These are phyloP conservation scores for Lavandula angustifolia DNA, from an alignment of 257 asterid genomes.

Conservation along the genomic window DNA sequence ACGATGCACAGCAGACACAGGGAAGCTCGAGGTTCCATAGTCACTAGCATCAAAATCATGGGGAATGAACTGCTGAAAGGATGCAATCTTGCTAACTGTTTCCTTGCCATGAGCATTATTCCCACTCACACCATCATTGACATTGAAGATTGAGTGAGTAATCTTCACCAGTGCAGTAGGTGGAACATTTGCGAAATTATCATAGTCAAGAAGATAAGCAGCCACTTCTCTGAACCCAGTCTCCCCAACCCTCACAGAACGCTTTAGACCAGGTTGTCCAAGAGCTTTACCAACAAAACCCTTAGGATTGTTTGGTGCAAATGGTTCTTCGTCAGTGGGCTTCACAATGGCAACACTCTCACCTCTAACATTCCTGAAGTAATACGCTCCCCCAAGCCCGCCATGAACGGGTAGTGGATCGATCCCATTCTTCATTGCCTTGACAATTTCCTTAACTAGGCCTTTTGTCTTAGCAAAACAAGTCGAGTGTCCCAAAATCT, in stretches of 20 bases:
- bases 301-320: slow-evolving; percentile 94
- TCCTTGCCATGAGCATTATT: slow-evolving; percentile 60
- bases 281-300: slow-evolving; percentile 93
- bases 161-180: slow-evolving; percentile 91
- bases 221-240: slow-evolving; percentile 98
- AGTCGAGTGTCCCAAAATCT: slow-evolving; percentile 70
- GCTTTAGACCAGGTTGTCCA: slow-evolving; percentile 90
- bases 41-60: slow-evolving; percentile 98
- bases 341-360: slow-evolving; percentile 93
- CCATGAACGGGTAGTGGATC: slow-evolving; percentile 80
- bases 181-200: slow-evolving; percentile 89
- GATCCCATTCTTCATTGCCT: slow-evolving; percentile 74
- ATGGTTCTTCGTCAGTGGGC: slow-evolving; percentile 98
- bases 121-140: slow-evolving; percentile 75
- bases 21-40: slow-evolving; percentile 92
- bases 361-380: slow-evolving; percentile 77
- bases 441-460: slow-evolving; percentile 71
- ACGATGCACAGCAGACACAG: slow-evolving; percentile 87
- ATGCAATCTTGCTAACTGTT: slow-evolving; percentile 91
- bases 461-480: slow-evolving; percentile 56
- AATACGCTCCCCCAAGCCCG: slow-evolving; percentile 97
- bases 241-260: slow-evolving; percentile 88
- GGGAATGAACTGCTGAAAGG: slow-evolving; percentile 78
- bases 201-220: slow-evolving; percentile 90
- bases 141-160: slow-evolving; percentile 83